Evolutionary conservation across 1,284 basidiomycete genomes (phyloP), one percentile per base, ranked within the genome.

Genomic region (Austropuccinia psidii): DNA sequence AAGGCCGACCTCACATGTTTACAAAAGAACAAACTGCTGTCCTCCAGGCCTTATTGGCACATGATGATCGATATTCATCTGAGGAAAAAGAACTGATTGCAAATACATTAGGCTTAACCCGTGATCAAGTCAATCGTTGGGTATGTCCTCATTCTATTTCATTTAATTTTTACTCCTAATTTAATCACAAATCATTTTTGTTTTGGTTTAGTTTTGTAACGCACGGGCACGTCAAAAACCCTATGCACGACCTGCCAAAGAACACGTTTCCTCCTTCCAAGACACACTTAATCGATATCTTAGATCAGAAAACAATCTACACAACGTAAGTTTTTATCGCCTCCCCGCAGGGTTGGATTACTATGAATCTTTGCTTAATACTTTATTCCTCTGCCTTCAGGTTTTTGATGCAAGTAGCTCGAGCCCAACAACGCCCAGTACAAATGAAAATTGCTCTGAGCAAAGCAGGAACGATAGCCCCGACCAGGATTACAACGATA

Each of bases 71-170:
- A 27, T 60, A 41, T 19, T 70, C 67, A 1, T 35, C 27, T 5
- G 67, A 58, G 33, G 67, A 70, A 45, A 70, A 58, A 37, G 67
- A 70, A 35, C 33, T 62, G 5, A 61, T 72, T 35, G 68, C 67
- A 5, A 24, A 60, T 24, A 57, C 37, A 7, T 43, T 70, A 2
- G 39, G 50, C n/a, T 21, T 70, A 19, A 60, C 67, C 15, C 54
- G 55, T 11, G 55, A 33, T 9, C 68, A 72, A 72, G 57, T 72
- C 1, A 72, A 60, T 43, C 68, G 68, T 35, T 72, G 68, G 68
- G 68, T 72, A 52, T 50, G 57, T 41, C 15, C 27, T 19, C 15
- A 6, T 58, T 60, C 33, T 31, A 31, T 24, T 13, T 0, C 11
- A 50, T 47, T 45, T 7, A 35, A 11, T 43, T 1, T n/a, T 11